Evolutionary conservation across 2,329 filamentous ascomycete species (phyloP).

Genomic region (Xylaria sp.): DNA sequence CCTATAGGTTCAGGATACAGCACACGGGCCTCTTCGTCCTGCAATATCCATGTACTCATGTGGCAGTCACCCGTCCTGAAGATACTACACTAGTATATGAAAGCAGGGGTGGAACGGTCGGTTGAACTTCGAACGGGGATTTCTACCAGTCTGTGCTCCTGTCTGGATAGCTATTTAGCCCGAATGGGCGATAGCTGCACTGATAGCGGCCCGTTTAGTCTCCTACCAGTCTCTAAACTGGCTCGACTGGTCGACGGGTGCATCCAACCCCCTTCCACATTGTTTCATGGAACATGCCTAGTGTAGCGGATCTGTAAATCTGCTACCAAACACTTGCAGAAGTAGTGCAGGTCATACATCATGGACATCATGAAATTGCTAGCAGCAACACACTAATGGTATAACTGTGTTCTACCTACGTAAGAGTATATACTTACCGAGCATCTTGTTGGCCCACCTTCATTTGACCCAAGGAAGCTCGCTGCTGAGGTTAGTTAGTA

Average conservation of each 20-base stretch:
- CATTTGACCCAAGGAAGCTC: neutral
- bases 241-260: neutral
- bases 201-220: constrained; percentile 19
- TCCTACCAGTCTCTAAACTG: constrained; percentile 13
- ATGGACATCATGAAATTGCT: neutral
- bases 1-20: constrained; percentile 11
- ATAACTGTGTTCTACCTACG: neutral
- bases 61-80: constrained; percentile 12
- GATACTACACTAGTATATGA: too few relatives aligned
- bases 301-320: constrained; percentile 25
- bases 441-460: neutral
- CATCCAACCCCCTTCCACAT: constrained; percentile 20
- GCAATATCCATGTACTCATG: constrained; percentile 15
- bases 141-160: constrained; percentile 21
- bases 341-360: constrained; percentile 6
- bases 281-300: constrained; percentile 15
- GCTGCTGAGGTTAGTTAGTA: neutral
- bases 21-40: constrained; percentile 27
- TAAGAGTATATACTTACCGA: too few relatives aligned
- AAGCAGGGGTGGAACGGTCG: constrained; percentile 16
- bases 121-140: constrained; percentile 13
- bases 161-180: constrained; percentile 13
- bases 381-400: neutral
- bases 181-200: constrained; percentile 24
- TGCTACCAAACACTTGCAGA: constrained; percentile 36